Evolutionary conservation across 116 monocot species (phyloP), one percentile per base, ranked within the genome.

Genomic region (Trichopus zeylanicus): DNA sequence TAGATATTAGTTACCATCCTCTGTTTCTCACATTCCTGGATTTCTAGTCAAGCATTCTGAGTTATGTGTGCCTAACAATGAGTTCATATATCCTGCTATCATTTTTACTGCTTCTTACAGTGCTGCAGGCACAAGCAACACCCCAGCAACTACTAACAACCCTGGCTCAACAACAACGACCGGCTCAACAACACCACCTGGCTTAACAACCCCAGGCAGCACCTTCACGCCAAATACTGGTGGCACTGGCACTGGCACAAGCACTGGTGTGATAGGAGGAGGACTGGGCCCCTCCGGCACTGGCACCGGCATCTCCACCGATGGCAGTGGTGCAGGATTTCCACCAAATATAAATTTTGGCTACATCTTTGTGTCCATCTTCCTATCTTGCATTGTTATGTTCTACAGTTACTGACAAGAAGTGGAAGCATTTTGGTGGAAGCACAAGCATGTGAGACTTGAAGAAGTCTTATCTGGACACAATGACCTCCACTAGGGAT

Each of bases 231-330:
- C 74, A 23, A 65, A 67, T 16, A 34, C 66, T 7, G 49, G 49
- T 21, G 19, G 25, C 59, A 55, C 26, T 42, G 72, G 65, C 23
- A 48, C 60, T 13, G 35, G 37, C 37, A 42, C 12, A 1, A 15
- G 42, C 0, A 22, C 51, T 4, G 62, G 62, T 63, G 75, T 37
- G 19, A 26, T 67, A 2, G 64, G 60, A 18, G 15, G 56, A 31
- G 67, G 78, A 20, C 61, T 85, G 2, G 80, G 76, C 12, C 80
- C 80, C 8, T 72, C 77, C 29, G 69, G 72, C 27, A 74, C 55
- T 28, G 46, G 56, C 48, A 12, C n/a, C n/a, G n/a, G n/a, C 42
- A n/a, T n/a, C 0, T 60, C 60, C n/a, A 28, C 70, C 35, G 78
- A 78, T 46, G 58, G 48, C 20, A 70, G 30, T 49, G 70, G 57